A percentile compares a stretch with the other conserved stretches of the same genome.
phyloP scores from a whole-genome alignment of 1,284 basidiomycete species.

The Moesziomyces globuligerus region DNA sequence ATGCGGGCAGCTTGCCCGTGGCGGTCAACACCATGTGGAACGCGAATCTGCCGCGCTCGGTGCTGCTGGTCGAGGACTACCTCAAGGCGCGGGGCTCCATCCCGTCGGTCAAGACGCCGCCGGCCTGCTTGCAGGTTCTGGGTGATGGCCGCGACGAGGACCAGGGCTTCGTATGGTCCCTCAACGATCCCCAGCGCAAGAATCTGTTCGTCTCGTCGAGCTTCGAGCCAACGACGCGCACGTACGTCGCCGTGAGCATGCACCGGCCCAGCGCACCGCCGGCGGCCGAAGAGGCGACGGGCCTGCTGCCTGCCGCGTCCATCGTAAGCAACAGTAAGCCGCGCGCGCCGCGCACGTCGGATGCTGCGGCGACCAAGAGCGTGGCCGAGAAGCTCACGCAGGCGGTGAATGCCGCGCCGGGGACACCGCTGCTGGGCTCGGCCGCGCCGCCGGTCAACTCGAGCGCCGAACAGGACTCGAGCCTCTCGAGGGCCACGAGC shows the following conservation, averaged over 20 bases:
- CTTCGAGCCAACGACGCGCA: slow-evolving; percentile 40
- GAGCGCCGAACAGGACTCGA: slow-evolving; percentile 20
- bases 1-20: slow-evolving; percentile 84
- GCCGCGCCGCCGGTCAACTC: slow-evolving; percentile 29
- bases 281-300: background rate
- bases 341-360: slow-evolving; percentile 32
- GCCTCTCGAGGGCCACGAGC: slow-evolving; percentile 47
- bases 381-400: slow-evolving; percentile 38
- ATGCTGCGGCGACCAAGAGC: slow-evolving; percentile 47
- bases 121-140: slow-evolving; percentile 54
- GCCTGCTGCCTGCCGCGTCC: slow-evolving; percentile 28
- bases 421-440: slow-evolving; percentile 23
- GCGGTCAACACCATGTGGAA: slow-evolving; percentile 90
- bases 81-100: slow-evolving; percentile 63
- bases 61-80: slow-evolving; percentile 65
- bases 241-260: slow-evolving; percentile 30
- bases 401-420: slow-evolving; percentile 32
- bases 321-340: slow-evolving; percentile 15
- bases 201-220: slow-evolving; percentile 41
- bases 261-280: slow-evolving; percentile 15
- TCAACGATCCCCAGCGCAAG: slow-evolving; percentile 40
- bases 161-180: slow-evolving; percentile 41
- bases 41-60: slow-evolving; percentile 68
- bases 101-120: slow-evolving; percentile 58
- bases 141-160: slow-evolving; percentile 64